Conservation (phyloP, 1,284 basidiomycete species). For the Ganoderma leucocontextum region DNA sequence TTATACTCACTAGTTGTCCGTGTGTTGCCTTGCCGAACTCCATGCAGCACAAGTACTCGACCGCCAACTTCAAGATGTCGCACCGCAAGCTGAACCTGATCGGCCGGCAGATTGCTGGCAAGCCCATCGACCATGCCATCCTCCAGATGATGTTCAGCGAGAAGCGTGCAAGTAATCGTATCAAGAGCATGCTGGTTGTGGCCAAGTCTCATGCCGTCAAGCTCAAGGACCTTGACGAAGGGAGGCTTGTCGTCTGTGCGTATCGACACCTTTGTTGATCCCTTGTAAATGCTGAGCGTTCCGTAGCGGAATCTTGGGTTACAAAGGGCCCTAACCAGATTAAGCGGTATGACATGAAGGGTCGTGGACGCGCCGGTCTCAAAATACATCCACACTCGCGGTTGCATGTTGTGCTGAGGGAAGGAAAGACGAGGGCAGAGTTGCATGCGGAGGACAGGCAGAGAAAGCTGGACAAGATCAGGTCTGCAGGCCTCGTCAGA, state of each 20-base stretch:
- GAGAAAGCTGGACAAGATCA: constrained; percentile 78
- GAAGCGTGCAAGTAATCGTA: constrained; percentile 86
- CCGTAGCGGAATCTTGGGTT: constrained; percentile 90
- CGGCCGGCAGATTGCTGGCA: constrained; percentile 86
- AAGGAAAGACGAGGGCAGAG: constrained; percentile 85
- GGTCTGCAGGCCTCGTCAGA: constrained; percentile 79
- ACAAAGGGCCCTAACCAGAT: constrained; percentile 80
- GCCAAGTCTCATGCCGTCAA: constrained; percentile 88
- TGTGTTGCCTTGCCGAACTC: neutral
- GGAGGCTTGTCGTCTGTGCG: constrained; percentile 86
- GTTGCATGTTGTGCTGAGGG: constrained; percentile 82
- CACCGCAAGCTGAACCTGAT: constrained; percentile 93
- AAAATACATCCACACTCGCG: constrained; percentile 82
- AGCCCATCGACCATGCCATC: constrained; percentile 94
- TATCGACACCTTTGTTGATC: constrained; percentile 33
- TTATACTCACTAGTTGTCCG: constrained; percentile 7
- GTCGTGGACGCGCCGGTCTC: constrained; percentile 84
- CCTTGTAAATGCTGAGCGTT: constrained; percentile 3
- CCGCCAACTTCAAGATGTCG: constrained; percentile 92
- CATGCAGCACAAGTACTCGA: constrained; percentile 88
- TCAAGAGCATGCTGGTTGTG: constrained; percentile 89
- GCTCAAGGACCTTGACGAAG: constrained; percentile 79
- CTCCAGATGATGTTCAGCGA: constrained; percentile 96
- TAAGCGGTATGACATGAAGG: constrained; percentile 85
- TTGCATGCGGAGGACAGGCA: constrained; percentile 68